Base-by-base conservation (phyloP, 495 filamentous ascomycete genomes). In the Chaetomidium leptoderma region DNA sequence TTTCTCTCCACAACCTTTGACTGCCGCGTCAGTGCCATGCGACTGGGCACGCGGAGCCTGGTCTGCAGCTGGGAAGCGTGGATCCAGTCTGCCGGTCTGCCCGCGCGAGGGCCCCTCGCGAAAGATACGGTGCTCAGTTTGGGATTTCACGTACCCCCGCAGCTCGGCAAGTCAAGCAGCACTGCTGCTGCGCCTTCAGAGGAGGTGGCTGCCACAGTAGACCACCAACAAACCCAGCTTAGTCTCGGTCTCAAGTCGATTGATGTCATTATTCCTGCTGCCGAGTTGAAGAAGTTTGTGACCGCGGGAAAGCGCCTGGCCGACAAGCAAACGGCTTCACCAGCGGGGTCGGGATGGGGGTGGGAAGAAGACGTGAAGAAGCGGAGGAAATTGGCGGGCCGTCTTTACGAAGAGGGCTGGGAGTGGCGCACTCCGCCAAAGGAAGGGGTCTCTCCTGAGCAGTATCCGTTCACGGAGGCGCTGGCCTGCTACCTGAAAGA, bases 1-100 rank as follows among this genome's bases (percentile, higher is more conserved):
- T 80, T 78, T 43, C 61, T 80, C n/a, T 66, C 70, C 0, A 71
- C 57, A 19, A 63, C 69, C 4, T 80, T 78, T 49, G 77, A 80
- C 68, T 78, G 75, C 52, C 75, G 76, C 43, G 66, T 78, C 36
- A 76, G 66, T 27, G 58, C 74, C 21, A 62, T 78, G 16, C 63
- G 68, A 10, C 56, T 78, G 8, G 76, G 77, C 10, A 80, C 76
- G 1, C 63, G 71, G 47, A 74, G 70, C 2, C 61, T 80, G 10
- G 59, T 76, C 3, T 37, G 51, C 1, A 60, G 62, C 10, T 74
- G 69, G 72, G 77, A 80, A 47, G 37, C 58, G 3, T 79, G 77
- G 76, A 62, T 76, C 24, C 36, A 57, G n/a, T 45, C 70, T 7
- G 63, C 59, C 21, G 65, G 65, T 7, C 33, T 66, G 27, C 59